A percentile compares a stretch with the other conserved stretches of the same genome.
phyloP scores from a whole-genome alignment of 2,329 filamentous ascomycete genomes.

The Dryadomyces quercus-mongolicae region DNA sequence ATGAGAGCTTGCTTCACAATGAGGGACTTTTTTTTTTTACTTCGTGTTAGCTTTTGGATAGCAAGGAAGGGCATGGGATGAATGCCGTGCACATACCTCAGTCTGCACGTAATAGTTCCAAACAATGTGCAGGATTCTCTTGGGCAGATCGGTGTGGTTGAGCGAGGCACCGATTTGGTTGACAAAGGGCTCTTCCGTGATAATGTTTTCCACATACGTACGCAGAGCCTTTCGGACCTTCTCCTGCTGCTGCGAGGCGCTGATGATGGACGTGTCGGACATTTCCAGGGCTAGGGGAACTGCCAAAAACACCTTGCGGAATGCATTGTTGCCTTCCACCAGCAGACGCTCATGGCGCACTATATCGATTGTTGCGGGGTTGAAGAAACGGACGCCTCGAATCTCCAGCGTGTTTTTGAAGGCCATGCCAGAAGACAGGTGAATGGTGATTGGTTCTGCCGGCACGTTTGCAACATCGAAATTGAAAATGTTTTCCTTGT shows the following conservation, averaged over 20 bases:
- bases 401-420: constrained; percentile 35
- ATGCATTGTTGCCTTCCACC: constrained; percentile 21
- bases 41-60: not conserved
- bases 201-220: constrained; percentile 36
- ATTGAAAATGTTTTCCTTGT: constrained; percentile 15
- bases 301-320: constrained; percentile 28
- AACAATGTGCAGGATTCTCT: constrained; percentile 32
- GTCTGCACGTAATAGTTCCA: constrained; percentile 34
- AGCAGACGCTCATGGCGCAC: constrained; percentile 39
- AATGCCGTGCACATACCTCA: constrained; percentile 29
- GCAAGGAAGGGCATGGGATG: too few relatives aligned
- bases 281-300: constrained; percentile 40
- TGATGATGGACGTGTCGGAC: constrained; percentile 21
- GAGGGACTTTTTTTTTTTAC: constrained; percentile 25
- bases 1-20: constrained; percentile 41
- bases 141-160: constrained; percentile 31
- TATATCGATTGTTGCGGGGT: constrained; percentile 32
- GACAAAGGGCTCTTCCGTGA: constrained; percentile 33
- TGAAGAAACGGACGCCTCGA: constrained; percentile 36
- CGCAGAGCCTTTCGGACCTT: constrained; percentile 28
- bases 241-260: constrained; percentile 27
- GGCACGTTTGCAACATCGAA: constrained; percentile 15
- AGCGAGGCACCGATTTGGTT: constrained; percentile 35
- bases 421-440: constrained; percentile 33
- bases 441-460: constrained; percentile 29